These are phyloP conservation scores for Mycena alexandri DNA, from an alignment of 768 basidiomycete species.

Conservation along the genomic window DNA sequence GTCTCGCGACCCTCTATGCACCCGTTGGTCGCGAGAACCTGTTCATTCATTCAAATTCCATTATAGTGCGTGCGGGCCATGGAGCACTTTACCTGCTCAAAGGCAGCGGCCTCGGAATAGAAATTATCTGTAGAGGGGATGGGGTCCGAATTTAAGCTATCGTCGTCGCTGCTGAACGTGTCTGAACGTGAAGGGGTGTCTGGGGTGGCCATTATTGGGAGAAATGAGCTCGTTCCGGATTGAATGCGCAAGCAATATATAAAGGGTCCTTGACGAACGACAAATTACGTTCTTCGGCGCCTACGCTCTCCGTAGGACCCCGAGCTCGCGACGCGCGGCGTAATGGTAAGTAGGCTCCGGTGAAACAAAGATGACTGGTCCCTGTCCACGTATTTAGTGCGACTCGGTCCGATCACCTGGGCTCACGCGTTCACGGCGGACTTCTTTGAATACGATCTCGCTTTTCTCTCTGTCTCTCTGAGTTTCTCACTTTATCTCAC, in stretches of 20 bases:
- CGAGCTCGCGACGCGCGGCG: neutral
- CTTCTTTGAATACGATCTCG: too few species aligned
- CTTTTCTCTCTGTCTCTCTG: too few species aligned
- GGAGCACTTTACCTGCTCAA: constrained; percentile 16
- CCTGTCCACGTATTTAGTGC: too few species aligned
- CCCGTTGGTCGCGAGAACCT: constrained; percentile 21
- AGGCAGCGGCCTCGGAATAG: constrained; percentile 14
- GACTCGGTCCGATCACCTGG: too few species aligned
- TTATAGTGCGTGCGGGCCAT: too few species aligned
- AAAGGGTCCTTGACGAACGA: neutral
- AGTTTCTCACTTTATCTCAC: too few species aligned
- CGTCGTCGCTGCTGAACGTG: constrained; percentile 24
- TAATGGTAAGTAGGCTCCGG: too few species aligned
- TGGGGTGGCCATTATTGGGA: neutral
- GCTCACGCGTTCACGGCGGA: too few species aligned
- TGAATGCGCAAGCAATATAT: neutral
- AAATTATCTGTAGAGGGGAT: constrained; percentile 15
- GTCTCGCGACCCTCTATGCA: constrained; percentile 4
- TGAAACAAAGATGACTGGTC: too few species aligned
- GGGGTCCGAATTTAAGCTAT: neutral
- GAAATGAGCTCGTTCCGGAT: neutral
- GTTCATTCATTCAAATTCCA: too few species aligned
- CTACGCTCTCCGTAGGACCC: neutral
- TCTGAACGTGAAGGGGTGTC: constrained; percentile 16
- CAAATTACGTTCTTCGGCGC: neutral